phyloP scores from a whole-genome alignment of 305 asterid genomes.

The Fraxinus nigra region DNA sequence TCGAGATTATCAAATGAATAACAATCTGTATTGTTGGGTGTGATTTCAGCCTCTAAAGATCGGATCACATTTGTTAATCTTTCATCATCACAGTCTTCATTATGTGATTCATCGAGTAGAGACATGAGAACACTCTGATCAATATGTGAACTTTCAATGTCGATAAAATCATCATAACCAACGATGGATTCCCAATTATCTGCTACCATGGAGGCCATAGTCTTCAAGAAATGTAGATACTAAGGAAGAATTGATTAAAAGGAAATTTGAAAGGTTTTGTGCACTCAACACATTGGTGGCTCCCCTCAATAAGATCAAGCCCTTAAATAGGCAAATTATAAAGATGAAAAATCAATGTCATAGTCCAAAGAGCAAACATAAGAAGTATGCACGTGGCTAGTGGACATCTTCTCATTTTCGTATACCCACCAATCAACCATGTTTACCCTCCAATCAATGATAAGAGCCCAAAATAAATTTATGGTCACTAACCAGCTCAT shows the following conservation, averaged over 20 bases:
- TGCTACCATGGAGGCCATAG: slow-evolving; percentile 38
- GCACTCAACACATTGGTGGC: neutral
- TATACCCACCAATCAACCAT: neutral
- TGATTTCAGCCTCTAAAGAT: slow-evolving; percentile 57
- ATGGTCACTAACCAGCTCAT: neutral
- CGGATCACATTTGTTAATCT: slow-evolving; percentile 47
- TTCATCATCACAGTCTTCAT: slow-evolving; percentile 49
- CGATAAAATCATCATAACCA: slow-evolving; percentile 22
- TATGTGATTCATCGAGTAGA: slow-evolving; percentile 58
- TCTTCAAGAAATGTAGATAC: neutral
- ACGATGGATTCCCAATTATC: slow-evolving; percentile 36
- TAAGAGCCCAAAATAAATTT: neutral
- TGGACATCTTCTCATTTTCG: slow-evolving; percentile 1
- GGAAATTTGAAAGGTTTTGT: neutral
- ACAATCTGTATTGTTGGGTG: neutral
- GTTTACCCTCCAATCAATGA: neutral
- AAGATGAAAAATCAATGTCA: neutral
- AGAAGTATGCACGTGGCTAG: slow-evolving; percentile 16
- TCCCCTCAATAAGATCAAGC: neutral
- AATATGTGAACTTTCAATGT: slow-evolving; percentile 31
- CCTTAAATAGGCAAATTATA: slow-evolving; percentile 35
- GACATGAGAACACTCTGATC: slow-evolving; percentile 47
- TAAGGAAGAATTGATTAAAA: neutral
- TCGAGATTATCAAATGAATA: neutral
- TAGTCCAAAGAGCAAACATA: neutral